Conservation (phyloP, 148 eudicot species). For the Agrostemma githago region DNA sequence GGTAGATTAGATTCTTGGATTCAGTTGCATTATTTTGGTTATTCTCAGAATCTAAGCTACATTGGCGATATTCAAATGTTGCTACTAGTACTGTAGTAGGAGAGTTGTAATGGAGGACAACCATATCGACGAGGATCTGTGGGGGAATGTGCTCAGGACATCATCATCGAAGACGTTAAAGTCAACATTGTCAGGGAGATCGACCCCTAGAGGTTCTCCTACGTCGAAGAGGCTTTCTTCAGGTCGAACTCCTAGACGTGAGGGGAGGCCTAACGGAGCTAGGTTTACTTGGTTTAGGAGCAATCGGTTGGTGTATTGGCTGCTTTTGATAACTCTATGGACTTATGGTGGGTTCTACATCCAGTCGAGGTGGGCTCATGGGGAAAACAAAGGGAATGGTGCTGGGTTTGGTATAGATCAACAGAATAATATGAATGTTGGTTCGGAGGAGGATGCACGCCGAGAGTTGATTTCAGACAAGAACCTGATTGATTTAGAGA, state of each 20-base stretch:
- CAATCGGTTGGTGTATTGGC: conserved; percentile 75
- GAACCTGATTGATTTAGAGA: conserved; percentile 23
- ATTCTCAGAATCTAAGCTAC: conserved; percentile 14
- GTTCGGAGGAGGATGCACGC: conserved; percentile 25
- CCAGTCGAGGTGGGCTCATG: conserved; percentile 98
- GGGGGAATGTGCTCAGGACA: conserved; percentile 44
- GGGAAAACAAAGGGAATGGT: conserved; percentile 57
- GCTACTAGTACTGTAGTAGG: neutral
- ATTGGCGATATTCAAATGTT: conserved; percentile 1
- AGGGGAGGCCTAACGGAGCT: conserved; percentile 37
- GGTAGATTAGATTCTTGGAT: neutral
- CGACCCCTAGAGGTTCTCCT: conserved; percentile 85
- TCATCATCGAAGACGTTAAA: conserved; percentile 52
- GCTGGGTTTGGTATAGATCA: conserved; percentile 52
- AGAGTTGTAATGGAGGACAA: conserved; percentile 38
- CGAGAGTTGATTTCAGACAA: conserved; percentile 41
- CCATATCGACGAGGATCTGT: conserved; percentile 43
- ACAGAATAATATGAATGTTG: conserved; percentile 29
- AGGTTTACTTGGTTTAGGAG: conserved; percentile 61
- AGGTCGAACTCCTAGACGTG: conserved; percentile 69
- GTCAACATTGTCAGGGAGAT: conserved; percentile 72
- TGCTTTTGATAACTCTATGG: conserved; percentile 96
- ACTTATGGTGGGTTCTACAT: conserved; percentile 88
- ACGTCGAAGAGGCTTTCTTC: conserved; percentile 64
- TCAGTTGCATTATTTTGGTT: neutral